Conservation (phyloP, 1,139 yeast genomes). For the Zhuliangozyma blackwelliae region DNA sequence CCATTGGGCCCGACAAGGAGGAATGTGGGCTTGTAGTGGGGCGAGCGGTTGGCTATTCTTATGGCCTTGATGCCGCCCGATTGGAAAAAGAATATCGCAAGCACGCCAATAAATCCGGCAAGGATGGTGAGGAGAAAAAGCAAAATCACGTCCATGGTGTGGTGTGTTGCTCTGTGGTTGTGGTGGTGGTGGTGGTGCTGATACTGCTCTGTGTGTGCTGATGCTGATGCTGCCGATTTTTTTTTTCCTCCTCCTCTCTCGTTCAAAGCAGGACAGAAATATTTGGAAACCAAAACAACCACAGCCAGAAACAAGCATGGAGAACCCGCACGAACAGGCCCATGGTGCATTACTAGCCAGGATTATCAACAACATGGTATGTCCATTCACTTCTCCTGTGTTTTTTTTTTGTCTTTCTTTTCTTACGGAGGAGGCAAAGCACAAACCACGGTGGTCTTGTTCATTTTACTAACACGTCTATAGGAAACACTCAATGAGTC, state of each 20-base stretch:
- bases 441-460: constrained; percentile 1
- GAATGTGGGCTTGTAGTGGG: constrained; percentile 45
- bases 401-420: too few species aligned
- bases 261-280: neutral
- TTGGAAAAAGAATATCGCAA: constrained; percentile 21
- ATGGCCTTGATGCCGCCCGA: constrained; percentile 17
- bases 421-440: neutral
- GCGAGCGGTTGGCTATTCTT: constrained; percentile 13
- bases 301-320: constrained; percentile 40
- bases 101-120: constrained; percentile 20
- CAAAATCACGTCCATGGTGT: constrained; percentile 25
- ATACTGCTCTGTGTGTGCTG: too few species aligned
- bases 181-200: too few species aligned
- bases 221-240: too few species aligned
- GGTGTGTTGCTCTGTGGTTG: too few species aligned
- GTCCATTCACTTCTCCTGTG: constrained; percentile 18
- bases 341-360: constrained; percentile 77
- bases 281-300: neutral
- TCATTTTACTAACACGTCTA: neutral
- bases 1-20: constrained; percentile 69
- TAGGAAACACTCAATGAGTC: constrained; percentile 72
- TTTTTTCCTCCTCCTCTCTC: neutral
- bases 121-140: constrained; percentile 18
- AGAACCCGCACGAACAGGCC: constrained; percentile 85
- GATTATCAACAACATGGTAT: constrained; percentile 69